Conservation (phyloP, 306 rosid genomes). For the Quercus rubra region DNA sequence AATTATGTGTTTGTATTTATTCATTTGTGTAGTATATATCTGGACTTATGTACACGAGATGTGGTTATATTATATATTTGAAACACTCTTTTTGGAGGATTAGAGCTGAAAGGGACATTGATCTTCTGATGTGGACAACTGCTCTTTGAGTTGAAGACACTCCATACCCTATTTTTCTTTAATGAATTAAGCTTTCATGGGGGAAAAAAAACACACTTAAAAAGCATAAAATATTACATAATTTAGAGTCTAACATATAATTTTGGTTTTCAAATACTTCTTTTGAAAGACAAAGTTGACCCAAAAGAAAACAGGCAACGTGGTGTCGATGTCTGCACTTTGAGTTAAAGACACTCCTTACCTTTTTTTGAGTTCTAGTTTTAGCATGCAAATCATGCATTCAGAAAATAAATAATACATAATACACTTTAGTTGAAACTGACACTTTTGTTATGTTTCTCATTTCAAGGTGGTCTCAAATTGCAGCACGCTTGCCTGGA, state of each 20-base stretch:
- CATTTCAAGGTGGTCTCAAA: slow-evolving; percentile 86
- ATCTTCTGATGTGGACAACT: background rate
- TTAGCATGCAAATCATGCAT: slow-evolving; percentile 47
- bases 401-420: background rate
- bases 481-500: slow-evolving; percentile 89
- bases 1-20: background rate
- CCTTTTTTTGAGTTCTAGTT: background rate
- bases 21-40: no score
- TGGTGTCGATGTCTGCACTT: slow-evolving; percentile 26
- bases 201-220: background rate
- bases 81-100: background rate
- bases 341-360: slow-evolving; percentile 48
- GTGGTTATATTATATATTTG: background rate
- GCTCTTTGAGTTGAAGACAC: slow-evolving; percentile 27
- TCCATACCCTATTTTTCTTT: slow-evolving; percentile 6
- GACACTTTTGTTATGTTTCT: slow-evolving; percentile 12
- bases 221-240: background rate
- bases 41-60: background rate
- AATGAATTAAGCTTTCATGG: slow-evolving; percentile 12
- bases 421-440: slow-evolving; percentile 9
- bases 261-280: background rate
- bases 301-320: slow-evolving; percentile 8
- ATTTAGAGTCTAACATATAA: background rate
- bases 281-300: slow-evolving; percentile 24
- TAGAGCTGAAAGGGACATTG: slow-evolving; percentile 21